Evolutionary conservation across 2,329 filamentous ascomycete species (phyloP), one percentile per base, ranked within the genome.

Genomic region (Botrytis aclada): DNA sequence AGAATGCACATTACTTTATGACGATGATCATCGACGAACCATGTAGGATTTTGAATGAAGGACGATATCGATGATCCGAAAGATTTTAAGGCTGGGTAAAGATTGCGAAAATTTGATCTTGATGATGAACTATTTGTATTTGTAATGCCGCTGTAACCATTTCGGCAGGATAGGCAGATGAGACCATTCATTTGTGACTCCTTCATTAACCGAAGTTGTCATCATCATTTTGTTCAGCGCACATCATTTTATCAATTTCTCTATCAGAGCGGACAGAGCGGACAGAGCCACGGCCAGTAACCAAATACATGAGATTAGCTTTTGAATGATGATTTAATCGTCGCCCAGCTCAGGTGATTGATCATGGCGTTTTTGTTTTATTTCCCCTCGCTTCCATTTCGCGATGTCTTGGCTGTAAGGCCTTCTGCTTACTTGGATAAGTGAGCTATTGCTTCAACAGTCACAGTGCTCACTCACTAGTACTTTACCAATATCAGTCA

Each of bases 261-360:
- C 10, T 39, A 62, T 41, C 37, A 25, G 20, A 62, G 37, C 60
- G 37, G 16, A 39, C 25, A 61, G 58, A 54, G 51, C 51, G 51
- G 51, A 43, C 47, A 69, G 9, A 67, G 64, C 64, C 25, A 54
- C 32, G 43, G 43, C 12, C 29, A n/a, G 41, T 12, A 32, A 37
- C n/a, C 43, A 32, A 41, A 32, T 8, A 69, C 18, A 12, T 64
- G 34, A 64, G 54, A 70, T 60, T 41, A 70, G 39, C 29, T 61
- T 39, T 32, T 41, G 69, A 47, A 70, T 64, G 32, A 70, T 29
- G 54, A 54, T 63, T 70, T 47, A 54, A 32, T 70, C 58, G 43
- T 63, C 32, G 43, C 32, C 58, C 69, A 70, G 69, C 56, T 70
- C 69, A 70, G 58, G 34, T 64, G 69, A 70, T 70, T 63, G 58